These are phyloP conservation scores for Trichoderma sp. DNA, from an alignment of 2,329 filamentous ascomycete species.

Conservation along the genomic window DNA sequence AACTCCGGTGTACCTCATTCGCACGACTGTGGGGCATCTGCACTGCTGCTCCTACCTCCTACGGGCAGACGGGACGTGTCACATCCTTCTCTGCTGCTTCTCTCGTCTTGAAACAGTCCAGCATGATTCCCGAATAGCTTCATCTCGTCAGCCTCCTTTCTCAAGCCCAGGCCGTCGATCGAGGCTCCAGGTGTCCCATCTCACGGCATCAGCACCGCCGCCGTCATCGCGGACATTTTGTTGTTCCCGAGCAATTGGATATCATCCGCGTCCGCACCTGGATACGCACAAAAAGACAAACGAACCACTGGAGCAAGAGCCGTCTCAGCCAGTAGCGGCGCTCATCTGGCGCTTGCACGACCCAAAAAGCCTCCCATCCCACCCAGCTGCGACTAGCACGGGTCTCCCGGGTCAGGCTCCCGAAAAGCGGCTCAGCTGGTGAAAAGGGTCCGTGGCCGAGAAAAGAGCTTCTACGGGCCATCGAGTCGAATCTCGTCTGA, in stretches of 20 bases:
- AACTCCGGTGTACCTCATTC: slow-evolving; percentile 1
- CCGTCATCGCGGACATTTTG: neutral
- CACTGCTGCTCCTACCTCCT: neutral
- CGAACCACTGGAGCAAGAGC: neutral
- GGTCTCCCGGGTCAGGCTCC: slow-evolving; percentile 25
- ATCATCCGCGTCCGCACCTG: neutral
- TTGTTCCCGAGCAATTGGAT: neutral
- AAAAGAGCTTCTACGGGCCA: neutral
- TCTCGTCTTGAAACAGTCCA: slow-evolving; percentile 11
- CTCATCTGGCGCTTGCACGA: neutral
- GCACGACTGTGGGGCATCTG: neutral
- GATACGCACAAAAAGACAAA: neutral
- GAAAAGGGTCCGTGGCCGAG: slow-evolving; percentile 2
- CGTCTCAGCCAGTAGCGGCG: slow-evolving; percentile 11
- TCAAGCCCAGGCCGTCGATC: neutral
- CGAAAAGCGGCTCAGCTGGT: slow-evolving; percentile 26
- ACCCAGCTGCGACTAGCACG: neutral
- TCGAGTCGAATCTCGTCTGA: slow-evolving; percentile 4
- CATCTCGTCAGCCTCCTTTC: slow-evolving; percentile 13
- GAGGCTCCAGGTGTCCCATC: neutral
- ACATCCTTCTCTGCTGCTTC: slow-evolving; percentile 10
- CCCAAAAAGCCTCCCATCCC: neutral
- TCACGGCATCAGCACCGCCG: neutral
- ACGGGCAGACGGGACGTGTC: neutral
- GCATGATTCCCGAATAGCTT: neutral